Evolutionary conservation across 371 early-diverging fungal species (phyloP).

Genomic region (Rhizopus microsporus): DNA sequence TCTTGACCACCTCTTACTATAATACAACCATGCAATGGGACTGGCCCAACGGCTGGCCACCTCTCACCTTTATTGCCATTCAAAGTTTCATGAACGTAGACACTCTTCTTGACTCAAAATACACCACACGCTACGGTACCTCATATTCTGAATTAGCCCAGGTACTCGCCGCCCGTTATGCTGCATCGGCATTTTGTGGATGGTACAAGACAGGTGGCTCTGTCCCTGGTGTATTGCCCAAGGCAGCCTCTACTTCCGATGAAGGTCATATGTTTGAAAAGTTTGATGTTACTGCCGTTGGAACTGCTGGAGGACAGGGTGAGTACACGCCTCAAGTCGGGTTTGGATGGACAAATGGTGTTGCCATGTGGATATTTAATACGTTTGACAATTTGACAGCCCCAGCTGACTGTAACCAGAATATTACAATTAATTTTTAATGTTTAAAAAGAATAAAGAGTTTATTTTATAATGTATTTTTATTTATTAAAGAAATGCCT

Average conservation of each 20-base stretch:
- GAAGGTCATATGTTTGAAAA: conserved; percentile 83
- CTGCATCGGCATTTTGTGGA: conserved; percentile 66
- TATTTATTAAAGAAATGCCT: too few relatives aligned
- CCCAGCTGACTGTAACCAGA: conserved; percentile 36
- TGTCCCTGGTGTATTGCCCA: conserved; percentile 40
- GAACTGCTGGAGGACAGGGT: conserved; percentile 73
- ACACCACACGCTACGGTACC: conserved; percentile 14
- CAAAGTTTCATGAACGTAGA: conserved; percentile 48
- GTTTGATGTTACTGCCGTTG: conserved; percentile 62
- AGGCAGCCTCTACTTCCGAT: conserved; percentile 28
- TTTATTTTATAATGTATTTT: too few relatives aligned
- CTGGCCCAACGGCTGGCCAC: conserved; percentile 84
- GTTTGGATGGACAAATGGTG: conserved; percentile 96
- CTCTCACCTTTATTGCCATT: conserved; percentile 57
- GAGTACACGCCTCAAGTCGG: conserved; percentile 87
- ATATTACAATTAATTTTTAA: conserved; percentile 3
- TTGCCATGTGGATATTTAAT: conserved; percentile 69
- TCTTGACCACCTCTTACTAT: conserved; percentile 65
- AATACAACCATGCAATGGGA: conserved; percentile 86
- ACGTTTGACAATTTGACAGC: conserved; percentile 46
- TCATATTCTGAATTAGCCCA: conserved; percentile 33
- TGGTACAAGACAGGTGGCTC: conserved; percentile 75
- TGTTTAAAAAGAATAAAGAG: neutral
- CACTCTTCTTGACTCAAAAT: conserved; percentile 13
- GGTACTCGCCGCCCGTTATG: conserved; percentile 62